Conservation (phyloP, 768 basidiomycete genomes). For the Lactarius akahatsu region DNA sequence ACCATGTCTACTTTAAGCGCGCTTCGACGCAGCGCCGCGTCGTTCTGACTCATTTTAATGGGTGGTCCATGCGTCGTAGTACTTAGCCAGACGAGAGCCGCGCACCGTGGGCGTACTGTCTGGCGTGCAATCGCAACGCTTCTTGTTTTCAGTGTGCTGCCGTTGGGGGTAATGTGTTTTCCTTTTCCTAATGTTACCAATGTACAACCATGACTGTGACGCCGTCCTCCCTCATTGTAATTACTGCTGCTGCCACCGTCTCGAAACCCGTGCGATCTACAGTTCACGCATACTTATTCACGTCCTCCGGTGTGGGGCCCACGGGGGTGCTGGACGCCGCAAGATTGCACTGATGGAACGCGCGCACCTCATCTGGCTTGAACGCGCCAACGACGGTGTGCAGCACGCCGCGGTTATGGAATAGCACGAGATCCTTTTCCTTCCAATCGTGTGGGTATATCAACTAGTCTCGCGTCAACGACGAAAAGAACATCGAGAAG, state of each 20-base stretch:
- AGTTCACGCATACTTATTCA: conserved; percentile 54
- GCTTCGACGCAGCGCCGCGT: neutral
- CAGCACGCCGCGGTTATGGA: conserved; percentile 82
- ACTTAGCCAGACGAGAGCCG: neutral
- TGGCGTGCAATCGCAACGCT: neutral
- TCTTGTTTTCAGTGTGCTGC: neutral
- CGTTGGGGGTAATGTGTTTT: neutral
- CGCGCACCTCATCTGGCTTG: conserved; percentile 60
- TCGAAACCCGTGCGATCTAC: neutral
- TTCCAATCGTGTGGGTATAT: conserved; percentile 91
- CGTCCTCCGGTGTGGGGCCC: conserved; percentile 68
- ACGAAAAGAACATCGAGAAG: neutral
- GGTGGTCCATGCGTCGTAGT: neutral
- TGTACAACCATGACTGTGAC: neutral
- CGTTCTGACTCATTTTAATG: neutral
- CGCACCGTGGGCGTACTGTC: too few relatives aligned
- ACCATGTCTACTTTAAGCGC: conserved; percentile 8
- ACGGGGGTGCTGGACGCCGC: conserved; percentile 71
- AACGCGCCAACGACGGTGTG: conserved; percentile 82
- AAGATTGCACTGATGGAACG: conserved; percentile 87
- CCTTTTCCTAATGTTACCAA: neutral
- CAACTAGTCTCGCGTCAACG: conserved; percentile 41
- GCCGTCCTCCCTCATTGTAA: neutral
- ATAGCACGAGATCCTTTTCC: conserved; percentile 73
- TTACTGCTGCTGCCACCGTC: neutral